These are phyloP conservation scores for Delphinella strobiligena DNA, from an alignment of 2,329 filamentous ascomycete genomes.

Conservation along the genomic window DNA sequence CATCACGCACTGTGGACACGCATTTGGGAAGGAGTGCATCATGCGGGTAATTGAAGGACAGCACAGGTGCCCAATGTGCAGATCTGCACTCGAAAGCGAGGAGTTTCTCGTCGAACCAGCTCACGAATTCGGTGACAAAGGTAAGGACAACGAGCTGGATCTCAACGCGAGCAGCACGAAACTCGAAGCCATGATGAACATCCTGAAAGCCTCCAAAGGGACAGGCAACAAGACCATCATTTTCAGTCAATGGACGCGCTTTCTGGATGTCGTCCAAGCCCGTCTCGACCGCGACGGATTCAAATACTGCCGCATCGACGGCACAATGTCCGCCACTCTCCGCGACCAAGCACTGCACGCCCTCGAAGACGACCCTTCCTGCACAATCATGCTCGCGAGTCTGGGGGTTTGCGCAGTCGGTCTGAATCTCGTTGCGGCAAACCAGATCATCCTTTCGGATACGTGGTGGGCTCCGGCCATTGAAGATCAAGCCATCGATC, in stretches of 20 bases:
- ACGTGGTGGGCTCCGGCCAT: constrained; percentile 91
- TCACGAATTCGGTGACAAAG: constrained; percentile 35
- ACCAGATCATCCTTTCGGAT: constrained; percentile 73
- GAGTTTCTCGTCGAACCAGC: constrained; percentile 53
- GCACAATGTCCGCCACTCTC: constrained; percentile 57
- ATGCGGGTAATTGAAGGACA: constrained; percentile 60
- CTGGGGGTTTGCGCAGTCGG: constrained; percentile 75
- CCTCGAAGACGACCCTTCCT: constrained; percentile 55
- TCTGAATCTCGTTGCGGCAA: constrained; percentile 73
- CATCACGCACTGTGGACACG: constrained; percentile 76
- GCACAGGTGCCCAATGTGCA: constrained; percentile 75
- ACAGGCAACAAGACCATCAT: constrained; percentile 60
- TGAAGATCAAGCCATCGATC: constrained; percentile 82
- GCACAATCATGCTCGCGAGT: constrained; percentile 68
- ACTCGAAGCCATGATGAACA: constrained; percentile 64
- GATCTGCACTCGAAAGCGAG: constrained; percentile 51
- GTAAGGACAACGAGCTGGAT: constrained; percentile 35
- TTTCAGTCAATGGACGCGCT: constrained; percentile 62
- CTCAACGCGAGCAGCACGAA: constrained; percentile 63
- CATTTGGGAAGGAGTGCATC: constrained; percentile 66
- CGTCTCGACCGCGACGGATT: constrained; percentile 51
- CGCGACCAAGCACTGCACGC: constrained; percentile 62
- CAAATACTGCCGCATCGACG: constrained; percentile 63
- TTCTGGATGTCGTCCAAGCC: constrained; percentile 58
- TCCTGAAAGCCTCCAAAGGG: constrained; percentile 56